A percentile compares a stretch with the other conserved stretches of the same genome.
These are phyloP conservation scores for Beauveria brongniartii DNA, from an alignment of 2,329 filamentous ascomycete genomes.

Conservation along the genomic window DNA sequence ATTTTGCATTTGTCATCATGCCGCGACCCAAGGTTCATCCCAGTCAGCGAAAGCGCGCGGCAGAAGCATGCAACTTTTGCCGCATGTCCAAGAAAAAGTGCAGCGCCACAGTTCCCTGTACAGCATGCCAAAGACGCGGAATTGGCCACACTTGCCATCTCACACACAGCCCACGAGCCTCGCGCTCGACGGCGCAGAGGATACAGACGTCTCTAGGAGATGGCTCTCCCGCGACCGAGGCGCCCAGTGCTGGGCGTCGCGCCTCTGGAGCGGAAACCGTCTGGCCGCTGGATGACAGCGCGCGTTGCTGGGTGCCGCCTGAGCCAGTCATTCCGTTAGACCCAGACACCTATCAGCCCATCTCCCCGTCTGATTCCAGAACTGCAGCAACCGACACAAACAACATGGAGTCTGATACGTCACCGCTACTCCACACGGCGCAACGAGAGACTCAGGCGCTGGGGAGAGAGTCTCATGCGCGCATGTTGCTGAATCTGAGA, in stretches of 20 bases:
- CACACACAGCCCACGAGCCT: constrained; percentile 1
- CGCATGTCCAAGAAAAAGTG: constrained; percentile 43
- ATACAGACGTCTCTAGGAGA: neutral
- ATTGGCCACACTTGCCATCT: constrained; percentile 17
- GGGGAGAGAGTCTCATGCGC: constrained; percentile 13
- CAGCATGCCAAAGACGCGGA: constrained; percentile 36
- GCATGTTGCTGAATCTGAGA: constrained; percentile 37
- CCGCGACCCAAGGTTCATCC: constrained; percentile 43
- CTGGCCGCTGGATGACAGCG: neutral
- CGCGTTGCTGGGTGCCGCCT: neutral
- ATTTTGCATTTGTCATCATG: constrained; percentile 26
- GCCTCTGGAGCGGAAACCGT: neutral
- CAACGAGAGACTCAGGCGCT: neutral
- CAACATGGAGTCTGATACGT: neutral
- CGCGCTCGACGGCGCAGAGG: neutral
- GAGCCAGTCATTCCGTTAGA: neutral
- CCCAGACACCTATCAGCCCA: constrained; percentile 5
- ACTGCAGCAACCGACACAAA: neutral
- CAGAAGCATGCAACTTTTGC: constrained; percentile 40
- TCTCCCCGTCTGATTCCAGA: constrained; percentile 13
- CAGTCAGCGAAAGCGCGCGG: constrained; percentile 38
- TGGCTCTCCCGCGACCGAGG: neutral
- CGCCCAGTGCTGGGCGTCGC: neutral
- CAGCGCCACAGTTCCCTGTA: constrained; percentile 39
- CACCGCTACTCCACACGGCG: neutral